A percentile compares a stretch with the other conserved stretches of the same genome.
These are phyloP conservation scores for Termitomyces bulborhizus DNA, from an alignment of 768 basidiomycete species.

Conservation along the genomic window DNA sequence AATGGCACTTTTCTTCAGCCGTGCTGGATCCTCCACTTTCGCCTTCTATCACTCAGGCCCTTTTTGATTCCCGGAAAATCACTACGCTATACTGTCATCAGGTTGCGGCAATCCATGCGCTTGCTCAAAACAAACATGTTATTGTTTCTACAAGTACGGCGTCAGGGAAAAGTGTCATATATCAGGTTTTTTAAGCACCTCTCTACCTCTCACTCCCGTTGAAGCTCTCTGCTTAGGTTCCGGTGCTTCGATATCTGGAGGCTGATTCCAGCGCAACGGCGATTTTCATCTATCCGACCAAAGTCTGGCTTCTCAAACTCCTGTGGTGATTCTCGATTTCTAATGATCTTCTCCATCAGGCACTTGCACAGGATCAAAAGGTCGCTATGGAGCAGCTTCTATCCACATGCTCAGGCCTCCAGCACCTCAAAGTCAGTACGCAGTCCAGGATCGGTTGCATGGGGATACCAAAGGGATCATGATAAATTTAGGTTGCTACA, in stretches of 20 bases:
- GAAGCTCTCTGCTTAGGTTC: constrained; percentile 41
- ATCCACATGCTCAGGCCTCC: constrained; percentile 52
- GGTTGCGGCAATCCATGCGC: constrained; percentile 60
- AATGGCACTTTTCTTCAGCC: constrained; percentile 23
- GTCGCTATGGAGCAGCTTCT: constrained; percentile 64
- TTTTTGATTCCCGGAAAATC: constrained; percentile 56
- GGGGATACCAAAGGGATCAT: not conserved
- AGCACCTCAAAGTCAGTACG: constrained; percentile 51
- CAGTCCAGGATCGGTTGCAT: not conserved
- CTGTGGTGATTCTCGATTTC: not conserved
- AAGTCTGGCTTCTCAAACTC: constrained; percentile 35
- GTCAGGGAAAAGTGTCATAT: constrained; percentile 84
- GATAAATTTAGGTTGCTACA: constrained; percentile 48
- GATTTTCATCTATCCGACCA: constrained; percentile 86
- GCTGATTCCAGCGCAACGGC: constrained; percentile 57
- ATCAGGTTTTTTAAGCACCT: constrained; percentile 45
- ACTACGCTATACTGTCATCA: constrained; percentile 64
- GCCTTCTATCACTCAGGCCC: constrained; percentile 43
- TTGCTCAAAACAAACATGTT: constrained; percentile 56
- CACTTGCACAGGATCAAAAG: constrained; percentile 85
- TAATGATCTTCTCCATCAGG: constrained; percentile 33
- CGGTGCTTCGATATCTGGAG: constrained; percentile 62
- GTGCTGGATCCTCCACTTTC: constrained; percentile 54
- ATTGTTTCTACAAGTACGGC: constrained; percentile 90
- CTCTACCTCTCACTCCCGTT: not conserved